Evolutionary conservation across 305 asterid species (phyloP).

Genomic region (Ilex paraguariensis): DNA sequence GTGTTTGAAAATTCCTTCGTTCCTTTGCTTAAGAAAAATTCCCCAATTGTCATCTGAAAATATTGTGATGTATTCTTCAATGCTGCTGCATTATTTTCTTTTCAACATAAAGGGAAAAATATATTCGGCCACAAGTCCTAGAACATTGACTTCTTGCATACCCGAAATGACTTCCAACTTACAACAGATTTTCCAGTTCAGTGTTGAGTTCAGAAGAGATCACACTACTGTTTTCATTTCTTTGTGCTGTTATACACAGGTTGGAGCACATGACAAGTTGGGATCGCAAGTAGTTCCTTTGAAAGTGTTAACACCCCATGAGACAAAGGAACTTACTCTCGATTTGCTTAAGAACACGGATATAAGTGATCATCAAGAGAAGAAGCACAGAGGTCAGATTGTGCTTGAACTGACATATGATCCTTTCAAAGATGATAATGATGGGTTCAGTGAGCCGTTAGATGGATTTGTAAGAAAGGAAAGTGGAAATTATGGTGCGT

Average conservation of each 20-base stretch:
- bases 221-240: background rate
- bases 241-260: conserved; percentile 31
- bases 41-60: too few relatives aligned
- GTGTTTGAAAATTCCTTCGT: too few relatives aligned
- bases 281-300: conserved; percentile 67
- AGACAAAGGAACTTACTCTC: conserved; percentile 49
- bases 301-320: conserved; percentile 55
- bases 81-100: too few relatives aligned
- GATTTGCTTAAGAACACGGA: conserved; percentile 63
- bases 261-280: conserved; percentile 70
- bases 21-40: too few relatives aligned
- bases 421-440: conserved; percentile 64
- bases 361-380: conserved; percentile 26
- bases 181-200: too few relatives aligned
- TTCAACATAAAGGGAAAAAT: too few relatives aligned
- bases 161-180: too few relatives aligned
- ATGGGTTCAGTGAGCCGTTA: conserved; percentile 31
- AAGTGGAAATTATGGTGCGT: conserved; percentile 27
- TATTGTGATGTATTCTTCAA: too few relatives aligned
- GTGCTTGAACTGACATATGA: conserved; percentile 63
- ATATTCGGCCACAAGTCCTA: too few relatives aligned
- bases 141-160: too few relatives aligned
- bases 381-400: conserved; percentile 66
- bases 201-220: too few relatives aligned
- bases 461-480: conserved; percentile 29